Base-by-base conservation (phyloP, 2,329 filamentous ascomycete species). In the Leptoxyphium fumago region DNA sequence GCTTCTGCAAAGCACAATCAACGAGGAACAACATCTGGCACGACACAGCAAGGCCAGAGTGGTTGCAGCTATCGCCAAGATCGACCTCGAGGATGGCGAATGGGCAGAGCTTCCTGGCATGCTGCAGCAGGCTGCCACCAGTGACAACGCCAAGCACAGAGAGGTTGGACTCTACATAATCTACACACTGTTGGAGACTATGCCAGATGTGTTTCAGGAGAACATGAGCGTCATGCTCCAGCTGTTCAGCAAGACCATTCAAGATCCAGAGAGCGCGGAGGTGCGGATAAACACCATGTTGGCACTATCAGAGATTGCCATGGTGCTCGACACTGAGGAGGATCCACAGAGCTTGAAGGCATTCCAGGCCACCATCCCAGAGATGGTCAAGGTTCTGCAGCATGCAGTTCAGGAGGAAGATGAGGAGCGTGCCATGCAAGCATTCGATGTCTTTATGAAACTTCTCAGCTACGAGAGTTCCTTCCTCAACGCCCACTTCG, bases 361-460 rank as follows among this genome's bases (percentile, higher is more conserved):
- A 41, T 82, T 96, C 61, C 84, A 93, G 64, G 72, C 75, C 51
- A 77, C 91, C 45, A 74, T 96, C 47, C 89, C 91, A 10, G 69
- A 77, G 56, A 91, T 96, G 82, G 89, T 96, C 47, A 76, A 79
- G 50, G 85, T 95, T 10, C 74, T 96, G 52, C 91, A 94, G 73
- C 75, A 80, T 50, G 78, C 84, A 21, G 83, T 96, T 46, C 76
- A 86, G 55, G 74, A 75, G 45, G 56, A 60, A 18, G 56, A 95
- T 55, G 88, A 95, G 55, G 88, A 94, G 60, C 82, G 83, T 61
- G 80, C 84, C 54, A 85, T 89, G 71, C 80, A 89, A 60, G 78
- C 86, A 21, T 98, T 96, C 55, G 91, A 96, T 62, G 87, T 94
- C 52, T 94, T 96, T 75, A 91, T 96, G 70, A 91, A 85, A 42